Base-by-base conservation (phyloP, 129 eudicot genomes). In the Erigeron canadensis region DNA sequence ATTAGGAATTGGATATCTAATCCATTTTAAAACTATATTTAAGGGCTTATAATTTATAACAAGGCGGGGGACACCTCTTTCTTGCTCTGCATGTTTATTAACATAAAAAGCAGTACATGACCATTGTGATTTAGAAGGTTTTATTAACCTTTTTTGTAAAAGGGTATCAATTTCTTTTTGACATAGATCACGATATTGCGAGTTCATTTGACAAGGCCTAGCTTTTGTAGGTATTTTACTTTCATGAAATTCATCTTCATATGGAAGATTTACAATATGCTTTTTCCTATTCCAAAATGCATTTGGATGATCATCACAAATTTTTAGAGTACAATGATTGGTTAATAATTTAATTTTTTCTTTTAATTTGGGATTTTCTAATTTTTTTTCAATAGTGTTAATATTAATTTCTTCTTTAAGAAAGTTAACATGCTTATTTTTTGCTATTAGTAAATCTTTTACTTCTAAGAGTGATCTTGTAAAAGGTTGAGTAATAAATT, bases 1-100 rank as follows among this genome's bases (percentile, higher is more conserved):
- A 19, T 58, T 58, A 21, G 64, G 40, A 5, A 58, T 58, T 2
- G 64, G 41, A 23, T 58, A 58, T 23, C 64, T 23, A 18, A 58
- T 58, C 64, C 64, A 21, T 58, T 58, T 58, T 58, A 58, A 58
- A 9, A 58, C 64, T 58, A 22, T 58, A 22, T 58, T 58, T 23
- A 58, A 10, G 0, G 64, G 64, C 10, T 58, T 58, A 23, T 58
- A 58, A 58, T 58, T 58, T 8, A 58, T 58, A 58, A 23, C 64
- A 8, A 58, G n/a, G 4, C 64, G 10, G 1, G 64, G 41, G 2
- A 21, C 41, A 1, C 64, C 64, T 22, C 64, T 58, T 23, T 58
- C 64, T 58, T 58, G 64, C 10, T 58, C 41, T 0, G 41, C 64
- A 22, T 58, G 64, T 19, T 58, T 58, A 58, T 58, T 58, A 58